A percentile compares a stretch with the other conserved stretches of the same genome.
These are phyloP conservation scores for Acer yangbiense DNA, from an alignment of 345 rosid genomes.

Conservation along the genomic window DNA sequence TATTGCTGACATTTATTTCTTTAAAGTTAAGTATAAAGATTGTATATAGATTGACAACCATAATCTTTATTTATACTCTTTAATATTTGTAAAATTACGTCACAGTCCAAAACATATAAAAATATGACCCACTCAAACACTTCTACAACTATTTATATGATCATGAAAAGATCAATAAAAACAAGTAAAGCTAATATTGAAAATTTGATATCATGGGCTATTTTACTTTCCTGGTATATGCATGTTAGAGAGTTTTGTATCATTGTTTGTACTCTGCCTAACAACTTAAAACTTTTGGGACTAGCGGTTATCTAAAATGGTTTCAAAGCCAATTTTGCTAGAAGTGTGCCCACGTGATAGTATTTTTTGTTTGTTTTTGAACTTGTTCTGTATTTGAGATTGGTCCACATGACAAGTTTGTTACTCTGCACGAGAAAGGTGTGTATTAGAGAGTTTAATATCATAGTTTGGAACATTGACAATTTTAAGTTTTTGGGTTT, in stretches of 20 bases:
- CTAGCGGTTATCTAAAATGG: background rate
- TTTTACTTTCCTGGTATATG: background rate
- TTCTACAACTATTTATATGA: too few species aligned
- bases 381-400: background rate
- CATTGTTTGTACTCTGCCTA: background rate
- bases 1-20: background rate
- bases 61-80: too few species aligned
- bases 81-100: too few species aligned
- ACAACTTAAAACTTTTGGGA: background rate
- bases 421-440: background rate
- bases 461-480: background rate
- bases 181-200: background rate
- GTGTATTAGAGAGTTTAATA: background rate
- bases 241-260: background rate
- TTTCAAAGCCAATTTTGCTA: background rate
- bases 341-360: background rate
- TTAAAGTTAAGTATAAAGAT: constrained; percentile 14
- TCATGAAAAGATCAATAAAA: background rate
- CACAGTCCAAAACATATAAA: too few species aligned
- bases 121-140: too few species aligned
- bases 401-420: background rate
- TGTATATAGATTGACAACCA: background rate
- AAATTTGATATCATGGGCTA: background rate
- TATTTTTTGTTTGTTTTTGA: background rate
- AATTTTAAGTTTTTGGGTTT: background rate